Evolutionary conservation across 2,329 filamentous ascomycete species (phyloP), one percentile per base, ranked within the genome.

Genomic region (Claviceps maximensis): DNA sequence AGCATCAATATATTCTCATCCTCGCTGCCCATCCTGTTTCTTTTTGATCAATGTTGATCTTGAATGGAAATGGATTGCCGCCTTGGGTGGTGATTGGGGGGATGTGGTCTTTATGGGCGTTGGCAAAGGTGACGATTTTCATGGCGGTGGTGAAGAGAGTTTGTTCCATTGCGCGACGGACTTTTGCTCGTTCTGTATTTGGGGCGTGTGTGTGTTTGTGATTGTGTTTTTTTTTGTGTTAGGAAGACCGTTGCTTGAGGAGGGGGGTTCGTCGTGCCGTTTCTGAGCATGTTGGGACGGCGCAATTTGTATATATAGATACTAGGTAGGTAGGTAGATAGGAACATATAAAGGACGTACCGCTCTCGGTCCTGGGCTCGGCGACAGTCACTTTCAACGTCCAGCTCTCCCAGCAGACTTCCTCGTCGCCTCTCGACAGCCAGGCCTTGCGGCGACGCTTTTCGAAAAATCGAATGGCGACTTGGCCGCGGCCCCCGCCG

Each of bases 351-450:
- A 15, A 25, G 36, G 53, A 52, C 83, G 61, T 72, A 94, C 89
- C 89, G 58, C 82, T 87, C 63, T 97, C 91, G 12, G 88, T 95
- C 63, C 86, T 76, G 31, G 91, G 90, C 61, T 89, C 89, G 10
- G 89, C 88, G 53, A 96, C 82, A n/a, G 89, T 94, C 50, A 97
- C 87, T 68, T 94, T 88, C 59, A 98, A 72, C 46, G 87, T 89
- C 93, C 93, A 98, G 63, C 82, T 83, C 75, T 97, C 93, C 93
- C 93, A 98, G 67, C 89, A 95, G 19, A 96, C 83, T 67, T 96
- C 90, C 67, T 97, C 90, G 59, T 96, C 91, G 25, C 82, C 85
- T 62, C 69, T 79, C 72, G 89, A 85, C 68, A 87, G 84, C 67
- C 87, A 90, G 2, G 81, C 78, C 74, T 90, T 93, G 60, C 86